Evolutionary conservation across 2,329 filamentous ascomycete genomes (phyloP).

Genomic region (Verticillium albo-atrum): DNA sequence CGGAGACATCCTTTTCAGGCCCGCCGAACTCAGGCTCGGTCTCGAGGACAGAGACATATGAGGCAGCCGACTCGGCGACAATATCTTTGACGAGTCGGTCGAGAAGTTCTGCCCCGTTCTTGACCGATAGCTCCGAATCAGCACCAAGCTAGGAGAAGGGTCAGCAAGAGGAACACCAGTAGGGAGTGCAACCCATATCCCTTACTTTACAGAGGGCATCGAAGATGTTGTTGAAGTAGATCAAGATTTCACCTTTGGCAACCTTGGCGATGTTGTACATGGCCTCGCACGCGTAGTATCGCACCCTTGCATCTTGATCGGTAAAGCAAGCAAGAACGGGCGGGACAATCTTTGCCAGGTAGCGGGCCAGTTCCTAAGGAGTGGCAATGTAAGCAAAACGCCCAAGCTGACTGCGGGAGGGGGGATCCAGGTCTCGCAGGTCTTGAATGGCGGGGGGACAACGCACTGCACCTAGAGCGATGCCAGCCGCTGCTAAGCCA

Average conservation of each 20-base stretch:
- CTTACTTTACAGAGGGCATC: constrained; percentile 91
- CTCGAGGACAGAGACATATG: constrained; percentile 87
- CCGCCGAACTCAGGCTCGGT: constrained; percentile 39
- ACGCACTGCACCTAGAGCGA: constrained; percentile 84
- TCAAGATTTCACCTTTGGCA: constrained; percentile 91
- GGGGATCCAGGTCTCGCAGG: not conserved
- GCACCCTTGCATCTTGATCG: constrained; percentile 93
- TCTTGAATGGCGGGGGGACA: constrained; percentile 16
- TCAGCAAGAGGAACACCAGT: not conserved
- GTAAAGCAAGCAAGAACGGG: constrained; percentile 96
- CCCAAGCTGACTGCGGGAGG: not conserved
- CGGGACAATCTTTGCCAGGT: constrained; percentile 89
- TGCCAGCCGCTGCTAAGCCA: constrained; percentile 89
- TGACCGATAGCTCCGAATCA: constrained; percentile 93
- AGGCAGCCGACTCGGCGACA: constrained; percentile 88
- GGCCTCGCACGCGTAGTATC: constrained; percentile 98
- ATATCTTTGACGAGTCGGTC: constrained; percentile 96
- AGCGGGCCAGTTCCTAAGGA: constrained; percentile 77
- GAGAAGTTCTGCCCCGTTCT: constrained; percentile 93
- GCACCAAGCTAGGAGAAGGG: constrained; percentile 67
- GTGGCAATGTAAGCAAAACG: not conserved
- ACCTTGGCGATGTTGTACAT: constrained; percentile 99
- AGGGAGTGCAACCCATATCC: not conserved
- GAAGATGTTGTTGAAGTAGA: constrained; percentile 98
- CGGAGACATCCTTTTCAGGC: constrained; percentile 32